phyloP scores from a whole-genome alignment of 805 yeast species.

The Yamadazyma olivae region DNA sequence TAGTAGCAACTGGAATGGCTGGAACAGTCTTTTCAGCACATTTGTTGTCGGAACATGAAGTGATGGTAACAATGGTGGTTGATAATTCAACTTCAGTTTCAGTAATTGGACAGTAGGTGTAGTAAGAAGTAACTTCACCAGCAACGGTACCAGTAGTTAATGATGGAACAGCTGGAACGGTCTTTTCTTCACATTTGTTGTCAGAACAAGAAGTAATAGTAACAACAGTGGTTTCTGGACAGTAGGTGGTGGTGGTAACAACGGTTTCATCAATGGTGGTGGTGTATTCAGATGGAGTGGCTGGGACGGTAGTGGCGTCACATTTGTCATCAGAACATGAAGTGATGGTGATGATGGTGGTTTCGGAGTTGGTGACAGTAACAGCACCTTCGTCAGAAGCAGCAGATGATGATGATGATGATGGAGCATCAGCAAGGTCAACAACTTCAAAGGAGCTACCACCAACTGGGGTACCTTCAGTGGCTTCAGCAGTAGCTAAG shows the following conservation, averaged over 20 bases:
- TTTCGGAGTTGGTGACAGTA: constrained; percentile 19
- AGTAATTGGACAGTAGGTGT: constrained; percentile 34
- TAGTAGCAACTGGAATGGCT: constrained; percentile 7
- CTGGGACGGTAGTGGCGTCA: constrained; percentile 25
- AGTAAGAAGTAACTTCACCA: constrained; percentile 26
- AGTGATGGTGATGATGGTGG: constrained; percentile 32
- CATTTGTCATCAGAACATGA: constrained; percentile 31
- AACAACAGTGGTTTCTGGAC: constrained; percentile 23
- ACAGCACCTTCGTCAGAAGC: constrained; percentile 13
- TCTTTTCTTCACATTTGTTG: constrained; percentile 24
- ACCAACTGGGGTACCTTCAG: constrained; percentile 23
- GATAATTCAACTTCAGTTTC: constrained; percentile 5
- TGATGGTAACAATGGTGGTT: constrained; percentile 3
- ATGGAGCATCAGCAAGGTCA: constrained; percentile 14
- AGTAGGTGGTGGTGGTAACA: constrained; percentile 15
- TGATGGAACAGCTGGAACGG: constrained; percentile 28
- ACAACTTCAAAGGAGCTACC: constrained; percentile 22
- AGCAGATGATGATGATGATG: constrained; percentile 14
- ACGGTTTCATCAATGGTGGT: constrained; percentile 15
- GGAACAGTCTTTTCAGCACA: too few relatives aligned
- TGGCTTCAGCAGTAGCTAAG: constrained; percentile 12
- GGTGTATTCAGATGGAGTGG: constrained; percentile 18
- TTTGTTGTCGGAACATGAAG: too few relatives aligned
- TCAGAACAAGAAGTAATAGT: constrained; percentile 35
- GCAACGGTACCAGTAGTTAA: constrained; percentile 24